Evolutionary conservation across 2,329 filamentous ascomycete genomes (phyloP).

Genomic region (Mollisiaceae sp.): DNA sequence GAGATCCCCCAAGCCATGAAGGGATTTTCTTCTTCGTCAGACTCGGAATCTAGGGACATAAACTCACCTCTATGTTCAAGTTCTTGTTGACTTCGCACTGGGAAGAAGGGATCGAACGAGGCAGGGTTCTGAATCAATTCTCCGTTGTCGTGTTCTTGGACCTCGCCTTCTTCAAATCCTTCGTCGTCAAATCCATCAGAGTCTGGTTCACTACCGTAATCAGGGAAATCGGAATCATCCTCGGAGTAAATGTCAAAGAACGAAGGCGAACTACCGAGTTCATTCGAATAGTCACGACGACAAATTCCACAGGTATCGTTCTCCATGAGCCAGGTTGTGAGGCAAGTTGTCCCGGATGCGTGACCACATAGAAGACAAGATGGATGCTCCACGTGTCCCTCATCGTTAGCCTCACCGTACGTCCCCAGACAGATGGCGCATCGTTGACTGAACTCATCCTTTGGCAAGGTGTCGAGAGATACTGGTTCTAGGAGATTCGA

Average conservation of each 20-base stretch:
- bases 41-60: background rate
- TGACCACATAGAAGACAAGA: background rate
- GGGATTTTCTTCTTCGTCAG: background rate
- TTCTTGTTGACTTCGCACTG: background rate
- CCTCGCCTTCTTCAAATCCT: background rate
- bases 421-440: background rate
- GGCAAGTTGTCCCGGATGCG: background rate
- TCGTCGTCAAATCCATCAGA: background rate
- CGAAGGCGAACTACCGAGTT: background rate
- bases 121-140: background rate
- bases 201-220: background rate
- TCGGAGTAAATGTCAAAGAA: background rate
- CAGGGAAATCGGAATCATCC: background rate
- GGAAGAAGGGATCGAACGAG: background rate
- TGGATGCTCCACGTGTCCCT: background rate
- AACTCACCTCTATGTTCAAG: background rate
- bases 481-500: background rate
- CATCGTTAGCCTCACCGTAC: background rate
- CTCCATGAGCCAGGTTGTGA: slow-evolving; percentile 1
- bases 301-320: background rate
- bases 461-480: background rate
- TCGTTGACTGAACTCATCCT: background rate
- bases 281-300: background rate
- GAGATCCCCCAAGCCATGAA: slow-evolving; percentile 2
- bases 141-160: background rate